A percentile compares a stretch with the other conserved stretches of the same genome.
phyloP scores from a whole-genome alignment of 345 rosid genomes.

The Populus euphratica region DNA sequence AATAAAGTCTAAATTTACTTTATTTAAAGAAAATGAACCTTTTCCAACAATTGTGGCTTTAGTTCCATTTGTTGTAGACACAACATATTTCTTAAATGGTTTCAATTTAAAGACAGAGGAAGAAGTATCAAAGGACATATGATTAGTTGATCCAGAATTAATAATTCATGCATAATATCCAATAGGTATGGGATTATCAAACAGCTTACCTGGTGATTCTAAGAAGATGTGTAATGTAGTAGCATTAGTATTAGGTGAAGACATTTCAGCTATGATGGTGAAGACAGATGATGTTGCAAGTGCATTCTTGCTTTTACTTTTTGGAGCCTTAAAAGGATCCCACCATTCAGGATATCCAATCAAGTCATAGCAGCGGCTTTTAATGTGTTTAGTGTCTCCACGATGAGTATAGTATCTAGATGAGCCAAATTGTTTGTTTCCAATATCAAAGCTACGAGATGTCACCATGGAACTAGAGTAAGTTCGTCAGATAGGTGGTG shows the following conservation, averaged over 20 bases:
- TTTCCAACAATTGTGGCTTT: background rate
- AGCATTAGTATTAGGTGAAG: no score
- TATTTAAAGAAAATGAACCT: background rate
- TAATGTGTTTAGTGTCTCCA: background rate
- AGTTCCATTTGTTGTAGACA: background rate
- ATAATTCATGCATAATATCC: background rate
- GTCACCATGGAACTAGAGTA: no score
- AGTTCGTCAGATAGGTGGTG: no score
- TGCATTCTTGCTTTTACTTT: no score
- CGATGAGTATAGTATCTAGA: background rate
- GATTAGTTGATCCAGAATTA: conserved; percentile 4
- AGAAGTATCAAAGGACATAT: background rate
- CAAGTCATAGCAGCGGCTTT: background rate
- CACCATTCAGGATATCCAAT: background rate
- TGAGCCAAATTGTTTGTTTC: background rate
- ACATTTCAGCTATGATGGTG: no score
- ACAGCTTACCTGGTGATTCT: background rate
- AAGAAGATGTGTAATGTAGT: no score
- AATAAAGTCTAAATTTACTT: background rate
- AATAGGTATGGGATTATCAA: background rate
- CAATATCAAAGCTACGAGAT: background rate
- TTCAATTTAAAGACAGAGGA: background rate
- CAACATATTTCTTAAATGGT: background rate
- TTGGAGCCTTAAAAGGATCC: background rate
- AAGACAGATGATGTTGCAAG: background rate